These are phyloP conservation scores for Salix dunnii DNA, from an alignment of 345 rosid genomes.

Conservation along the genomic window DNA sequence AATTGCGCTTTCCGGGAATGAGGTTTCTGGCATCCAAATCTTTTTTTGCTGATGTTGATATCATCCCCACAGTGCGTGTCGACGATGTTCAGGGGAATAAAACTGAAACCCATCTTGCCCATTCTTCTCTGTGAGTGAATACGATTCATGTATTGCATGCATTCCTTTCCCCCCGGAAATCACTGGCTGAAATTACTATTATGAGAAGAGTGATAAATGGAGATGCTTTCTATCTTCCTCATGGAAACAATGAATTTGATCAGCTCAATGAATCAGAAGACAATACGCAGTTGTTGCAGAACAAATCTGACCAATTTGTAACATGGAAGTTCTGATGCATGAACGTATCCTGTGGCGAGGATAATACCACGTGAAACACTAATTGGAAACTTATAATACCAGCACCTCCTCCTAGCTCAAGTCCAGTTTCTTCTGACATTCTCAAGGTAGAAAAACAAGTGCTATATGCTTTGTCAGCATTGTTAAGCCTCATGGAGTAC, in stretches of 20 bases:
- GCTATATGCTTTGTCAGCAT: constrained; percentile 35
- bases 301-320: not conserved
- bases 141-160: not conserved
- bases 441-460: constrained; percentile 53
- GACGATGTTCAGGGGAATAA: constrained; percentile 49
- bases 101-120: constrained; percentile 39
- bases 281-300: not conserved
- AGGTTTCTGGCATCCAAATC: too few species aligned
- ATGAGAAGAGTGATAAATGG: too few species aligned
- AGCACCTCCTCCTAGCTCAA: constrained; percentile 50
- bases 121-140: constrained; percentile 32
- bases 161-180: not conserved
- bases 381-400: constrained; percentile 32
- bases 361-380: constrained; percentile 40
- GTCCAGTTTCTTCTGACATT: constrained; percentile 53
- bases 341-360: constrained; percentile 32
- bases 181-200: too few species aligned
- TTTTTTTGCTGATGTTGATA: constrained; percentile 43
- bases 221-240: too few species aligned
- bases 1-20: too few species aligned
- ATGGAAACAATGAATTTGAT: too few species aligned
- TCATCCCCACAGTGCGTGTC: constrained; percentile 47
- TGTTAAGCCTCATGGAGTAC: constrained; percentile 51
- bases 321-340: constrained; percentile 7
- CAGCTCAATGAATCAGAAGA: not conserved